Conservation (phyloP, 2,329 filamentous ascomycete species). For the Pestalotiopsis sp. region DNA sequence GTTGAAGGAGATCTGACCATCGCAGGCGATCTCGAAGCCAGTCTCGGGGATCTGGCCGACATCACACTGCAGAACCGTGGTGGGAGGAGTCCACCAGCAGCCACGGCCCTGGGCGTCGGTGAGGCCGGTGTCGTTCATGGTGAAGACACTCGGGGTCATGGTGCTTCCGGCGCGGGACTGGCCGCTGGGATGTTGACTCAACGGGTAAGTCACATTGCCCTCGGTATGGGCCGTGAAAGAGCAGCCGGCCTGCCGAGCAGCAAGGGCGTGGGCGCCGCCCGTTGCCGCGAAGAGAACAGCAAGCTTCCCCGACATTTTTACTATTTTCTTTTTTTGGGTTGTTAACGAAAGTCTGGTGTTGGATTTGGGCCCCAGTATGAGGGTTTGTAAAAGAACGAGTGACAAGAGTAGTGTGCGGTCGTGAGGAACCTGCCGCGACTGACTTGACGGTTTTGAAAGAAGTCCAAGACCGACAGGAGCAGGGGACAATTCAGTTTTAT, state of each 20-base stretch:
- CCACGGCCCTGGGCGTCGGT: slow-evolving; percentile 59
- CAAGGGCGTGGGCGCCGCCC: slow-evolving; percentile 24
- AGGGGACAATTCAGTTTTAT: not conserved
- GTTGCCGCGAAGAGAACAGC: slow-evolving; percentile 20
- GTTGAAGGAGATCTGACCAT: slow-evolving; percentile 54
- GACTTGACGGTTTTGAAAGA: not conserved
- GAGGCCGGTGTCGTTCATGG: slow-evolving; percentile 56
- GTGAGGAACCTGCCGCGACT: not conserved
- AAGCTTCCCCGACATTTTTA: slow-evolving; percentile 25
- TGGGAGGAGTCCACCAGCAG: slow-evolving; percentile 65
- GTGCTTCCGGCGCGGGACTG: slow-evolving; percentile 61
- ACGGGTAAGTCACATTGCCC: slow-evolving; percentile 47
- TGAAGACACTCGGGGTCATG: slow-evolving; percentile 53
- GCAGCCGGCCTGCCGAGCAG: slow-evolving; percentile 34
- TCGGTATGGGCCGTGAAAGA: slow-evolving; percentile 54
- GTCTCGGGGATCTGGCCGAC: slow-evolving; percentile 48
- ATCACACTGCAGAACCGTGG: slow-evolving; percentile 65
- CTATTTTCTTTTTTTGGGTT: not conserved
- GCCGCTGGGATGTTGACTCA: slow-evolving; percentile 64
- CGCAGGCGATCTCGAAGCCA: slow-evolving; percentile 58
- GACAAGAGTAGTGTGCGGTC: not conserved
- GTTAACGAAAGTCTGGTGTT: not conserved
- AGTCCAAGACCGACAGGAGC: not conserved
- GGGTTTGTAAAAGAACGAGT: slow-evolving; percentile 1
- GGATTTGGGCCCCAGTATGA: not conserved